Evolutionary conservation across 1,139 yeast species (phyloP).

Genomic region (Hansenula lynferdii): DNA sequence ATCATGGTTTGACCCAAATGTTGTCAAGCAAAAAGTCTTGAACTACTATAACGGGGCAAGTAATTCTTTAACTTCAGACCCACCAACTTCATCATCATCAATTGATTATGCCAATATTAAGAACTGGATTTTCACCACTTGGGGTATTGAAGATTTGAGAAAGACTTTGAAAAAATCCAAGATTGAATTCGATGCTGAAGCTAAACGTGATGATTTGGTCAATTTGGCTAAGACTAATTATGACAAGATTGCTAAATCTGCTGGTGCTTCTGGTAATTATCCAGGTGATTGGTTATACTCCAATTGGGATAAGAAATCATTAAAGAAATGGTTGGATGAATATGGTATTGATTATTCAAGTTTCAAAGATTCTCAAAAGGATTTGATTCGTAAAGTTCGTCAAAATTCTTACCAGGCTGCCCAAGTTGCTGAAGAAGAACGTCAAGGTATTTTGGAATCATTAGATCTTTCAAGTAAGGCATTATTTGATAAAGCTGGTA

Average conservation of each 20-base stretch:
- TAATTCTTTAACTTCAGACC: background rate
- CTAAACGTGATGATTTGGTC: slow-evolving; percentile 28
- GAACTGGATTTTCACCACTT: slow-evolving; percentile 38
- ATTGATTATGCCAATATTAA: slow-evolving; percentile 11
- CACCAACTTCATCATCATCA: slow-evolving; percentile 4
- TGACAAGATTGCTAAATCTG: slow-evolving; percentile 30
- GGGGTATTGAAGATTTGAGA: slow-evolving; percentile 41
- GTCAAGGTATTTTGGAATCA: slow-evolving; percentile 34
- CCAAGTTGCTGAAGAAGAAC: slow-evolving; percentile 30
- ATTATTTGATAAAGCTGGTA: slow-evolving; percentile 36
- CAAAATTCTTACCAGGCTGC: slow-evolving; percentile 38
- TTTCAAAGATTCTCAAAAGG: slow-evolving; percentile 34
- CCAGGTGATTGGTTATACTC: slow-evolving; percentile 48
- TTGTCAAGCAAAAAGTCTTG: slow-evolving; percentile 15
- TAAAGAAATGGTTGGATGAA: slow-evolving; percentile 42
- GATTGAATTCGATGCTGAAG: slow-evolving; percentile 28
- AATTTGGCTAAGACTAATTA: slow-evolving; percentile 33
- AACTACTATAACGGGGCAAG: slow-evolving; percentile 5
- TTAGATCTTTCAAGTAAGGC: slow-evolving; percentile 32
- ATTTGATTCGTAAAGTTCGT: slow-evolving; percentile 38
- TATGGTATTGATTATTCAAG: slow-evolving; percentile 38
- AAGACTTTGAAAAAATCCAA: slow-evolving; percentile 32
- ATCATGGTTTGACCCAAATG: slow-evolving; percentile 12
- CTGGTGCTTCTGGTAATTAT: slow-evolving; percentile 38
- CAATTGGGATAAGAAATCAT: slow-evolving; percentile 39